Base-by-base conservation (phyloP, 2,329 filamentous ascomycete genomes). In the Aspergillus cejpii region DNA sequence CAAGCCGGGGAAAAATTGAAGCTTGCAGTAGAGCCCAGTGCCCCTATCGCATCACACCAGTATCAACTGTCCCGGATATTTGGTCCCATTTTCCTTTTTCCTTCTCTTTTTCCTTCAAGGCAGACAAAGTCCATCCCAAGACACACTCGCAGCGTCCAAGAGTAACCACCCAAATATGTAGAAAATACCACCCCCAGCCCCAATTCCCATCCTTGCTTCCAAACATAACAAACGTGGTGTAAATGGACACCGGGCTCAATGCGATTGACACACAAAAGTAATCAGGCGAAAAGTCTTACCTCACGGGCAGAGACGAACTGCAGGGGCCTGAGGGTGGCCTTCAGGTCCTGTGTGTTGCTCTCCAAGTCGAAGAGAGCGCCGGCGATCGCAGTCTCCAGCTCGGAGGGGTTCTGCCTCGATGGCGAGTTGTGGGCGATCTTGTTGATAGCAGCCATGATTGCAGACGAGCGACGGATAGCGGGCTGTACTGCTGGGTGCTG, bases 301-400 rank as follows among this genome's bases (percentile, higher is more conserved):
- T 98, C 92, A 76, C 90, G 88, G 73, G 92, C 92, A 77, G 87
- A 94, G 74, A 94, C 87, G 76, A 98, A 90, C 83, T 98, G 92
- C 76, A 98, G 84, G 74, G 92, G 92, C 71, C 92, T 85, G 71
- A 98, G 85, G 64, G 89, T 85, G 69, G 81, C 82, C 86, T 91
- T 94, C 77, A 98, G 87, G 77, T 98, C 92, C 73, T 89, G 80
- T 70, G 92, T 95, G 84, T 96, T 96, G 79, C 84, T 90, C 88
- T 98, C 92, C 76, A 98, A 87, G 71, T 98, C 92, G 80, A 85
- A 94, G 60, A 98, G 87, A 77, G 92, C 92, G 76, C 84, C 86
- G 73, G 92, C 92, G 73, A 98, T 94, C 81, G 78, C 87, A 75
- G 81, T 84, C 87, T 98, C 92, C 65, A 97, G 85, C 85, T 98